phyloP scores from a whole-genome alignment of 2,329 filamentous ascomycete genomes.

The Xylaria multiplex region DNA sequence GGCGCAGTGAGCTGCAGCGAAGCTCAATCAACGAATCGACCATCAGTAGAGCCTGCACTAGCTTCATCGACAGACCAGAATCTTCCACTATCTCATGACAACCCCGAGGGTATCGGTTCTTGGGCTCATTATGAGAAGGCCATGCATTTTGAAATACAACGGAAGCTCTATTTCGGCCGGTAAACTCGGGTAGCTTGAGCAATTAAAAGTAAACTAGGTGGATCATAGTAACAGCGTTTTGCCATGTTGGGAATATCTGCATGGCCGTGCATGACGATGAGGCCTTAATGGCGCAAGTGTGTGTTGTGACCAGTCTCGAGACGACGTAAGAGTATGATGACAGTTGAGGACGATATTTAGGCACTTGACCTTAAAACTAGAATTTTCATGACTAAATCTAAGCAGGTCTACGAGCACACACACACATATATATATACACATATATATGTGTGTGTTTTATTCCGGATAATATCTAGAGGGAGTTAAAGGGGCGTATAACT shows the following conservation, averaged over 20 bases:
- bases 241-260: not conserved
- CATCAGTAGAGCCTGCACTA: slow-evolving; percentile 9
- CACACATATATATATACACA: not conserved
- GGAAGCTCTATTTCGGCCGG: slow-evolving; percentile 29
- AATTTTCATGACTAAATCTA: not conserved
- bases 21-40: not conserved
- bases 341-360: not conserved
- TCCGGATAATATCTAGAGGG: not conserved
- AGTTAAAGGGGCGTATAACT: not conserved
- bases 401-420: not conserved
- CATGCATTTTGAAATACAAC: slow-evolving; percentile 31
- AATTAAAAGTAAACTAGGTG: not conserved
- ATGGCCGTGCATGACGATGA: slow-evolving; percentile 14
- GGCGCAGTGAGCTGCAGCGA: not conserved
- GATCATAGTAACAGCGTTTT: slow-evolving; percentile 11
- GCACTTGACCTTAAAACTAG: not conserved
- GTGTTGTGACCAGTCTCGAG: not conserved
- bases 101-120: not conserved
- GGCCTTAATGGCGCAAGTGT: slow-evolving; percentile 1
- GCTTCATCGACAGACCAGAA: slow-evolving; percentile 6
- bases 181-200: slow-evolving; percentile 2
- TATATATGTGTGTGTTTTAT: too few relatives aligned
- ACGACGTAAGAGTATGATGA: not conserved
- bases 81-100: not conserved
- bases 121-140: slow-evolving; percentile 29